Percentiles rank a stretch among this genome's conserved stretches.
phyloP scores from a whole-genome alignment of 805 yeast species.

The Spathaspora gorwiae region DNA sequence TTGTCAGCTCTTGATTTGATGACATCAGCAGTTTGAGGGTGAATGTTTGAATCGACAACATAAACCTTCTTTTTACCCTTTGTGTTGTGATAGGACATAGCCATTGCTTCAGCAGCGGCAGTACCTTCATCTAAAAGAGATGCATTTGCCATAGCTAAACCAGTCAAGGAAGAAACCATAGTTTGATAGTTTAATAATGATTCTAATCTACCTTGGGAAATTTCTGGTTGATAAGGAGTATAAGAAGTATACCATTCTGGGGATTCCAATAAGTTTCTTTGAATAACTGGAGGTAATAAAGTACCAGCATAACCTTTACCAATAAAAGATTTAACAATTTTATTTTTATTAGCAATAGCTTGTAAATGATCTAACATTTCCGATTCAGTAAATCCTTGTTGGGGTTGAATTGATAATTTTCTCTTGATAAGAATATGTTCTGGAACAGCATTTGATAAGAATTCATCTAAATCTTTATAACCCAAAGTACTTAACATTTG shows the following conservation, averaged over 20 bases:
- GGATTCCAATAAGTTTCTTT: constrained; percentile 83
- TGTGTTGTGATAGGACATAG: constrained; percentile 63
- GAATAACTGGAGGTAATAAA: constrained; percentile 83
- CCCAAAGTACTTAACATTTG: constrained; percentile 67
- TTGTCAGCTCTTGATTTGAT: constrained; percentile 74
- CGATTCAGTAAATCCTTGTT: constrained; percentile 72
- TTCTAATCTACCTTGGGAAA: constrained; percentile 93
- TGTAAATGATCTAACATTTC: constrained; percentile 69
- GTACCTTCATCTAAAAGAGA: constrained; percentile 94
- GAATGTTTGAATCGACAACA: constrained; percentile 71
- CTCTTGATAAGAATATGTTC: constrained; percentile 66
- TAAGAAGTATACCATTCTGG: constrained; percentile 99
- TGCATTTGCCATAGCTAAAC: constrained; percentile 91
- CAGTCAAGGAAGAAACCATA: constrained; percentile 84
- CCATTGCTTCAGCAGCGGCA: constrained; percentile 97
- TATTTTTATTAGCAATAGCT: constrained; percentile 70
- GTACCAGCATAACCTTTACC: constrained; percentile 97
- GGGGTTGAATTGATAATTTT: constrained; percentile 62
- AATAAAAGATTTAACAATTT: constrained; percentile 67
- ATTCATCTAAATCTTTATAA: constrained; percentile 61
- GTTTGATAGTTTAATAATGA: constrained; percentile 90
- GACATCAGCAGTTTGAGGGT: constrained; percentile 83
- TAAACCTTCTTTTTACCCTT: constrained; percentile 66
- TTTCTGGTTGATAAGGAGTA: constrained; percentile 98
- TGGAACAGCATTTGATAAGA: constrained; percentile 74